Base-by-base conservation (phyloP, 345 rosid genomes). In the Adansonia digitata region DNA sequence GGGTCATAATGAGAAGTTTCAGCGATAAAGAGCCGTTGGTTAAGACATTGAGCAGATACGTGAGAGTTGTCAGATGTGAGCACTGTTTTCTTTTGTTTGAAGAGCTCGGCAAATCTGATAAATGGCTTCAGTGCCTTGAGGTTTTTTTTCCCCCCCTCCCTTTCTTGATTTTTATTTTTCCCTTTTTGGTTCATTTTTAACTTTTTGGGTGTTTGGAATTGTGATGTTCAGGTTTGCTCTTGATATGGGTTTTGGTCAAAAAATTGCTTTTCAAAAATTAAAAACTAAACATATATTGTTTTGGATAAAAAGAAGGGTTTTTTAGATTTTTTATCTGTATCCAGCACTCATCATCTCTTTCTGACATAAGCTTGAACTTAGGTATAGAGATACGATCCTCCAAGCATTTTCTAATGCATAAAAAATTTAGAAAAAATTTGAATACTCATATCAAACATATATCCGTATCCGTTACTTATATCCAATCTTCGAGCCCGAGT, bases 111-210 rank as follows among this genome's bases (percentile, higher is more conserved):
- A 90, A 81, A 86, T 57, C 79, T 42, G 97, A 89, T 35, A 88
- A 90, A 43, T 94, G 98, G 97, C 90, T 88, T 9, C 94, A 91
- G 45, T 94, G 98, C 81, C 93, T 94, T 56, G 94, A 92, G 97
- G 98, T 92, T 71, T 35, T 17, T 7, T 35, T 29, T 35, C 71
- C 40, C 66, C 34, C 3, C 56, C n/a, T n/a, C n/a, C 64, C 39
- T n/a, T 26, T 5, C 52, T 48, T 6, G 2, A 43, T 17, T 48
- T 10, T 20, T 22, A 34, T 64, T 48, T 34, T 4, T 15, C 4
- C 14, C 15, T 48, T 63, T 59, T 37, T 67, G 27, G 14, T 29
- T 57, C 53, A 48, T 55, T 45, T 73, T 79, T 46, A 20, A 57
- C 71, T 39, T 76, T 78, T 20, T 65, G 78, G 31, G 55, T 70